These are phyloP conservation scores for Alopecurus myosuroides DNA, from an alignment of 176 grass and related monocot genomes.

Conservation along the genomic window DNA sequence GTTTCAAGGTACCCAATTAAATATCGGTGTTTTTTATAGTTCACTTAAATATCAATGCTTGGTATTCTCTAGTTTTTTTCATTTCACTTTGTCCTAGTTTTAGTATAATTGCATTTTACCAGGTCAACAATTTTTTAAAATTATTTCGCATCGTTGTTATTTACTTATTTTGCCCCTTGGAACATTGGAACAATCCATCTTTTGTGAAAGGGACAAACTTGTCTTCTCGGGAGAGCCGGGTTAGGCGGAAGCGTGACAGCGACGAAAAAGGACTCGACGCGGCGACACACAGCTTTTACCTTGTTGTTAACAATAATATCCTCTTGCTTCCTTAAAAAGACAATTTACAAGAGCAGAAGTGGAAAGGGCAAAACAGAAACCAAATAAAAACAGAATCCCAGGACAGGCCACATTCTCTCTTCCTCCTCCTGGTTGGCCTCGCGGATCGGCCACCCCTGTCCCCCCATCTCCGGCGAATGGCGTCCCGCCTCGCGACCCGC, in stretches of 20 bases:
- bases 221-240: not conserved
- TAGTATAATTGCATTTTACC: not conserved
- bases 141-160: not conserved
- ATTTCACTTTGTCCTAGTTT: not conserved
- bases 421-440: not conserved
- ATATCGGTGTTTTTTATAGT: no score
- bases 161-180: not conserved
- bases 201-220: not conserved
- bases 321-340: not conserved
- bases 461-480: conserved; percentile 46
- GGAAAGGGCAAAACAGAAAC: not conserved
- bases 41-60: not conserved
- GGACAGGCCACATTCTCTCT: not conserved
- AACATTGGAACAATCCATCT: not conserved
- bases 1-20: no score
- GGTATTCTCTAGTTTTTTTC: no score
- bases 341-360: not conserved
- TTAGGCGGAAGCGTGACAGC: not conserved
- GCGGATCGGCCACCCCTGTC: not conserved
- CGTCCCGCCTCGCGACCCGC: conserved; percentile 42
- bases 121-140: not conserved
- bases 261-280: not conserved
- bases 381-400: not conserved
- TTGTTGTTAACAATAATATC: not conserved
- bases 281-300: not conserved